Base-by-base conservation (phyloP, 2,329 filamentous ascomycete species). In the Trichoderma koningii region DNA sequence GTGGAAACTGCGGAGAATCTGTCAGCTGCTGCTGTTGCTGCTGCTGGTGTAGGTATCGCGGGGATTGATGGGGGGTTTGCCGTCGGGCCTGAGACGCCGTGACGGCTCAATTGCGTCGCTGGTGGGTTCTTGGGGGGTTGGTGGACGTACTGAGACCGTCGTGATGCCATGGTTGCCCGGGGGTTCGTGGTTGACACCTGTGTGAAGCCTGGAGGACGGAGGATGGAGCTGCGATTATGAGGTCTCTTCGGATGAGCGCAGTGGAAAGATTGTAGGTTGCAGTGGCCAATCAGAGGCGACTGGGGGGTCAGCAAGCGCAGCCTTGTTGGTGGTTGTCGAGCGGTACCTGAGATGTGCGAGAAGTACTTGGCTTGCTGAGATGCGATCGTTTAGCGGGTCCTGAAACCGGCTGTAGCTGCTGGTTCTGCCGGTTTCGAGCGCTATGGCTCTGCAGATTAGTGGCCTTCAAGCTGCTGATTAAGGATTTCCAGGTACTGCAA, bases 1-100 rank as follows among this genome's bases (percentile, higher is more conserved):
- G 82, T 92, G 93, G 89, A 98, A 98, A 79, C 95, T 98, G 76
- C 30, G 47, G 45, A 34, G 28, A 30, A 30, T 30, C n/a, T 19
- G 65, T 66, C 41, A 66, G 65, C 30, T 15, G 21, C 21, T 30
- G 6, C 7, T 30, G 30, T 30, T 9, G 30, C 30, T 30, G 30
- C 30, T 30, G 30, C 30, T 30, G 30, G 17, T 60, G 28, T 38
- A 7, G 41, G 17, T 7, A 19, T 10, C 7, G 38, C 23, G 42
- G 19, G 68, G 44, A 3, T 3, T 6, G 28, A 30, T 30, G 28
- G 12, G 34, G 34, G 34, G 5, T 14, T 38, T 41, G 38, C 21
- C 45, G 47, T 45, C 64, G 63, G 63, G 63, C 63, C 12, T 47
- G 9, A 7, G 26, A n/a, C 45, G 26, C 38, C 28, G 17, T 45